These are phyloP conservation scores for Candida sanyaensis DNA, from an alignment of 1,139 yeast species.

Conservation along the genomic window DNA sequence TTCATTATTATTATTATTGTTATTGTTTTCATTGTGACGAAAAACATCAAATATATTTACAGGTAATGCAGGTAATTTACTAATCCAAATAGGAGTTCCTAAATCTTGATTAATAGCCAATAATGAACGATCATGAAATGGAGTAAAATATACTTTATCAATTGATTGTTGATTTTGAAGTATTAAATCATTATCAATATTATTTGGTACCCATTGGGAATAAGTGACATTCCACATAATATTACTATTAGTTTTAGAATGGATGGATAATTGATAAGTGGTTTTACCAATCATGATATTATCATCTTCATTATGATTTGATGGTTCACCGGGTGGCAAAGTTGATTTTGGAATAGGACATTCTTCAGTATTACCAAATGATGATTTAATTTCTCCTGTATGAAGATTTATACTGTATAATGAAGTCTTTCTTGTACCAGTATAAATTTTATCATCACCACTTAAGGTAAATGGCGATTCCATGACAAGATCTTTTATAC, in stretches of 20 bases:
- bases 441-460: slow-evolving; percentile 87
- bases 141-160: slow-evolving; percentile 80
- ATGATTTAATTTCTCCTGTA: slow-evolving; percentile 75
- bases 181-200: slow-evolving; percentile 72
- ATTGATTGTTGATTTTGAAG: slow-evolving; percentile 50
- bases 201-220: slow-evolving; percentile 92
- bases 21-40: slow-evolving; percentile 25
- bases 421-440: slow-evolving; percentile 80
- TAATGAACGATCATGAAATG: slow-evolving; percentile 74
- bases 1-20: slow-evolving; percentile 16
- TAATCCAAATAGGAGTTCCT: slow-evolving; percentile 80
- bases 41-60: slow-evolving; percentile 76
- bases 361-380: slow-evolving; percentile 56
- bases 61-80: slow-evolving; percentile 64
- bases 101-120: slow-evolving; percentile 65
- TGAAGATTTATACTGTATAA: slow-evolving; percentile 72
- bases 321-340: slow-evolving; percentile 14
- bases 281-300: slow-evolving; percentile 54
- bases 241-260: slow-evolving; percentile 58
- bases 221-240: slow-evolving; percentile 85
- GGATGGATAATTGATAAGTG: slow-evolving; percentile 44
- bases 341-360: slow-evolving; percentile 35
- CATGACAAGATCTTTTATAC: slow-evolving; percentile 74
- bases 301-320: slow-evolving; percentile 18
- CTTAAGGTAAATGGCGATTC: slow-evolving; percentile 80